Evolutionary conservation across 2,329 filamentous ascomycete genomes (phyloP).

Genomic region (Allantophomopsis cytisporea): DNA sequence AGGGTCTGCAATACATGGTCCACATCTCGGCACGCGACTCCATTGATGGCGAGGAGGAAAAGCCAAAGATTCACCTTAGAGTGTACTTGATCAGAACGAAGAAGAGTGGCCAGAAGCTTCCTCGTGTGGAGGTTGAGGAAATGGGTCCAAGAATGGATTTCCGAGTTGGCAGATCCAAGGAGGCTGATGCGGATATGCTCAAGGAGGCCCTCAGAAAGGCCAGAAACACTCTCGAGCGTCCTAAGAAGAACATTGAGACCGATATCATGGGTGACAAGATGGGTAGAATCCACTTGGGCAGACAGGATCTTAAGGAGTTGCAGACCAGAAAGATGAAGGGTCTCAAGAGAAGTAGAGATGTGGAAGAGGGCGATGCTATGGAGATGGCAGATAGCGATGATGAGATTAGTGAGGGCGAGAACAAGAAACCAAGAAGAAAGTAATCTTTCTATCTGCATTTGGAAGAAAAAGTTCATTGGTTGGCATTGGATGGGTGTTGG

Average conservation of each 20-base stretch:
- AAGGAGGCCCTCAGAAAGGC: conserved; percentile 87
- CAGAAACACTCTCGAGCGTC: conserved; percentile 58
- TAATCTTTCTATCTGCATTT: conserved; percentile 1
- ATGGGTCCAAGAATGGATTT: conserved; percentile 93
- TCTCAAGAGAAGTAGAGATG: conserved; percentile 67
- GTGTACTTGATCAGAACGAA: conserved; percentile 80
- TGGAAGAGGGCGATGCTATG: conserved; percentile 38
- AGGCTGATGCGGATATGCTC: conserved; percentile 65
- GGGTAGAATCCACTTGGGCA: conserved; percentile 80
- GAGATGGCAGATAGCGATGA: conserved; percentile 32
- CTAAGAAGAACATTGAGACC: conserved; percentile 93
- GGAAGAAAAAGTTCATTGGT: conserved; percentile 3
- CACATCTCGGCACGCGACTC: conserved; percentile 64
- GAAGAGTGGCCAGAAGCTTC: conserved; percentile 74
- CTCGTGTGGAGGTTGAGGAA: conserved; percentile 86
- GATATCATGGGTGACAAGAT: conserved; percentile 94
- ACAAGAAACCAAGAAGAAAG: conserved; percentile 13
- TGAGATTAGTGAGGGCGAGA: conserved; percentile 18
- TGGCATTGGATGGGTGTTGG: not conserved
- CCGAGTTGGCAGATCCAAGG: conserved; percentile 64
- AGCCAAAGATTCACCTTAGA: conserved; percentile 52
- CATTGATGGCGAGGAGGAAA: conserved; percentile 27
- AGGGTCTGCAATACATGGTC: conserved; percentile 85
- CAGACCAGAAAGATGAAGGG: conserved; percentile 99
- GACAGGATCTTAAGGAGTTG: conserved; percentile 74